Base-by-base conservation (phyloP, 2,329 filamentous ascomycete genomes). In the Biscogniauxia mediterranea region DNA sequence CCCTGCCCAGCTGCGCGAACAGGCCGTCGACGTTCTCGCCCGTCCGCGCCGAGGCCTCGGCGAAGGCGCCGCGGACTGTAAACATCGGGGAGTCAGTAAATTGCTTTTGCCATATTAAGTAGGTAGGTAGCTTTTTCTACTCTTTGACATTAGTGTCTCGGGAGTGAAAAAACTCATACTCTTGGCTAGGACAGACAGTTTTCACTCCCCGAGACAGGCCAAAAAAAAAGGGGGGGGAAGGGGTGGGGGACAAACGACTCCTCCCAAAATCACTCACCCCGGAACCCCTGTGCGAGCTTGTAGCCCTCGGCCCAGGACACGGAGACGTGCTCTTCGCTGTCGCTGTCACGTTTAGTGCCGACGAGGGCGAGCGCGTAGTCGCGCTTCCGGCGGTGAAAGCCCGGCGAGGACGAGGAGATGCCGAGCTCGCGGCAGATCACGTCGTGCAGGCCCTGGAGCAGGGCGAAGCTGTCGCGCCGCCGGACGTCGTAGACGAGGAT, bases 21-120 rank as follows among this genome's bases (percentile, higher is more conserved):
- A 78, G 38, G 23, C 62, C 59, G 15, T 69, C 66, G n/a, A 78
- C 68, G 26, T 75, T 73, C 46, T 74, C 73, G n/a, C 76, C 76
- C 19, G 73, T 73, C 56, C 62, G 67, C 2, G 75, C 74, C 46
- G 75, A 77, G 1, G 73, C 71, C 65, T 77, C 75, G n/a, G 74
- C 49, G 58, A 74, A 75, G 15, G 61, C 38, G 65, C 71, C 62
- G 42, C 66, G 63, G 21, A 66, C 54, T n/a, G n/a, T n/a, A n/a
- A n/a, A n/a, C n/a, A n/a, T n/a, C n/a, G n/a, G n/a, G n/a, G n/a
- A n/a, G n/a, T n/a, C n/a, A n/a, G n/a, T n/a, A n/a, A n/a, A n/a
- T n/a, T n/a, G n/a, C n/a, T n/a, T n/a, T n/a, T n/a, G n/a, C n/a
- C n/a, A n/a, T n/a, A n/a, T n/a, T n/a, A n/a, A n/a, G n/a, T n/a